Evolutionary conservation across 495 filamentous ascomycete species (phyloP).

Genomic region (Penicillium herquei): DNA sequence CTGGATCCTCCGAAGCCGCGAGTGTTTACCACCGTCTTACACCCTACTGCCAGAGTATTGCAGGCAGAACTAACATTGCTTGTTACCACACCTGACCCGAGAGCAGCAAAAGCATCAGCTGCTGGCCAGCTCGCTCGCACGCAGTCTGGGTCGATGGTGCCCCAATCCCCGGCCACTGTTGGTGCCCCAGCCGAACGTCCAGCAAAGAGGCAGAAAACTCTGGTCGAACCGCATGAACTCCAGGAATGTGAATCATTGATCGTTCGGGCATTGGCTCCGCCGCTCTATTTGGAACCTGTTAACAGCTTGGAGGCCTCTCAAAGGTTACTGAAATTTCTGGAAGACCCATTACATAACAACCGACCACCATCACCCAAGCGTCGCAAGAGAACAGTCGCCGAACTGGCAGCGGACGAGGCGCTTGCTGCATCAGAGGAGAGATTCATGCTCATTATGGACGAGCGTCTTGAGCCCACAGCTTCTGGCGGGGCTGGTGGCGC

Average conservation of each 20-base stretch:
- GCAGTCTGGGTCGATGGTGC: conserved; percentile 50
- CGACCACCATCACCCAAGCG: conserved; percentile 80
- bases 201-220: conserved; percentile 73
- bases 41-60: conserved; percentile 73
- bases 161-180: conserved; percentile 65
- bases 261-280: conserved; percentile 64
- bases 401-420: conserved; percentile 91
- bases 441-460: conserved; percentile 92
- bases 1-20: conserved; percentile 53
- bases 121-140: conserved; percentile 44
- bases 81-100: conserved; percentile 65
- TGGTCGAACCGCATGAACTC: conserved; percentile 70
- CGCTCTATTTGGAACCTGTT: conserved; percentile 74
- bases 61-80: conserved; percentile 74
- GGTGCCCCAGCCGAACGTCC: conserved; percentile 52
- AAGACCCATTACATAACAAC: conserved; percentile 71
- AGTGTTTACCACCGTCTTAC: conserved; percentile 76
- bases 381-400: conserved; percentile 89
- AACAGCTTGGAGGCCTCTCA: conserved; percentile 65
- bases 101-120: conserved; percentile 42
- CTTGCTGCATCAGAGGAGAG: conserved; percentile 82
- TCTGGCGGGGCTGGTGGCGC: conserved; percentile 54
- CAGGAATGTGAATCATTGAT: conserved; percentile 70
- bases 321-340: conserved; percentile 63
- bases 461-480: conserved; percentile 63